Conservation (phyloP, 176 grass and related monocot species). For the Alloteropsis semialata region DNA sequence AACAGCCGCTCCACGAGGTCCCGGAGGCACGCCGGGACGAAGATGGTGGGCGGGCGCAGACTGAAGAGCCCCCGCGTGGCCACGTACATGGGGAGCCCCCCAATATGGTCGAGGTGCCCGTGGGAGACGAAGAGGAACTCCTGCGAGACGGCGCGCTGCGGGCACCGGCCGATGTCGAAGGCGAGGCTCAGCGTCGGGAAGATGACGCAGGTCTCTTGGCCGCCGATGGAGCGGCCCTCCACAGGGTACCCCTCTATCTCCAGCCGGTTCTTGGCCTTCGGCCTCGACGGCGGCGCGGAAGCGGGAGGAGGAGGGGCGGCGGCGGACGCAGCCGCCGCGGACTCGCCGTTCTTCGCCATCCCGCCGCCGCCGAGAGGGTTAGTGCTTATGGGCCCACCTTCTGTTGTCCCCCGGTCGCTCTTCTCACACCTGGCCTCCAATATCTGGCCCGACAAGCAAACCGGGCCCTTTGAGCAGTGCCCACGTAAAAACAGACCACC, state of each 20-base stretch:
- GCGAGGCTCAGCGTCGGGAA: constrained; percentile 86
- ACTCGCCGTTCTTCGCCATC: constrained; percentile 33
- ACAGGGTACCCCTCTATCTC: constrained; percentile 76
- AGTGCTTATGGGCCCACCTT: too few species aligned
- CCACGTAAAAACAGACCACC: too few species aligned
- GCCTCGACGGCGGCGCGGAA: background rate
- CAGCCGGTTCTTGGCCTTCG: constrained; percentile 32
- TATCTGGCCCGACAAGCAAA: too few species aligned
- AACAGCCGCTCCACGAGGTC: constrained; percentile 71
- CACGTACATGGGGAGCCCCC: constrained; percentile 94
- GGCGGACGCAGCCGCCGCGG: background rate
- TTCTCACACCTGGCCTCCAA: too few species aligned
- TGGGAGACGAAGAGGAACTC: constrained; percentile 97
- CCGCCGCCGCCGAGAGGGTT: background rate
- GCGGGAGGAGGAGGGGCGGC: background rate
- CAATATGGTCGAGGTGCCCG: constrained; percentile 94
- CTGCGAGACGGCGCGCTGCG: constrained; percentile 78
- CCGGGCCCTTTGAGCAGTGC: too few species aligned
- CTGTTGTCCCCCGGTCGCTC: too few species aligned
- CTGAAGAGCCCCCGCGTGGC: constrained; percentile 80
- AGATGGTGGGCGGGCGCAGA: constrained; percentile 83
- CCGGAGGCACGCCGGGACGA: constrained; percentile 64
- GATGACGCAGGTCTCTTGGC: constrained; percentile 90
- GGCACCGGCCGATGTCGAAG: constrained; percentile 96
- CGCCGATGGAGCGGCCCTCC: constrained; percentile 87